Percentiles rank a stretch among this genome's conserved stretches.
Conservation (phyloP, 306 rosid genomes). For the Astragalus glycyphyllos region DNA sequence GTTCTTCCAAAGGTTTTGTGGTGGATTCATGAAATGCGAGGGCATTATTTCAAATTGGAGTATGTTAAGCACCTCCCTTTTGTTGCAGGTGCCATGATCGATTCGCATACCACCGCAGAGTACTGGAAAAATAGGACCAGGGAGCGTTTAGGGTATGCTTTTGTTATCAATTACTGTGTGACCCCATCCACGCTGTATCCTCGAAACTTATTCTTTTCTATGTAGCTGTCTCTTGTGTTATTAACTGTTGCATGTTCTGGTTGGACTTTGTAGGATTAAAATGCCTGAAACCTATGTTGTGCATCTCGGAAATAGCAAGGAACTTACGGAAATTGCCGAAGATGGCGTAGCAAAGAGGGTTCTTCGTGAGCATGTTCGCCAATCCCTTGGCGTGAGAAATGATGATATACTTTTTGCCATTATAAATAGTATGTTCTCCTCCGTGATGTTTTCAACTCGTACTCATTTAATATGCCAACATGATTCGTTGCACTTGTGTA, state of each 20-base stretch:
- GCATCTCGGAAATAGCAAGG: slow-evolving; percentile 99
- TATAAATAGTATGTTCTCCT: slow-evolving; percentile 79
- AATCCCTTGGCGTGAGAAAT: slow-evolving; percentile 87
- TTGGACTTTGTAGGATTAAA: slow-evolving; percentile 59
- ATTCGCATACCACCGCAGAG: slow-evolving; percentile 87
- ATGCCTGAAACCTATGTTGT: slow-evolving; percentile 94
- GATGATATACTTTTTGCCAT: slow-evolving; percentile 93
- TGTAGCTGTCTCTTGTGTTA: not conserved
- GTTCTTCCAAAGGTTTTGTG: slow-evolving; percentile 97
- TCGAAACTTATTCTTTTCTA: not conserved
- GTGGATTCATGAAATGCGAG: slow-evolving; percentile 99
- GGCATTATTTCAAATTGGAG: slow-evolving; percentile 94
- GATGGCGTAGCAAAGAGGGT: slow-evolving; percentile 83
- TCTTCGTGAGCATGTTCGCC: slow-evolving; percentile 90
- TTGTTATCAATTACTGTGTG: not conserved
- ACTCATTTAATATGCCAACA: slow-evolving; percentile 12
- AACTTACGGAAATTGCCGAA: slow-evolving; percentile 94
- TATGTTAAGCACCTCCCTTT: slow-evolving; percentile 99
- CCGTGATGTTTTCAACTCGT: not conserved
- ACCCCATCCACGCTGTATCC: not conserved
- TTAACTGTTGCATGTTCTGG: slow-evolving; percentile 1
- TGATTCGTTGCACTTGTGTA: slow-evolving; percentile 22
- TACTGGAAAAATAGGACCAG: slow-evolving; percentile 91
- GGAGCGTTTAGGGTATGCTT: slow-evolving; percentile 75
- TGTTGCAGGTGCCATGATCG: slow-evolving; percentile 99